Evolutionary conservation across 73 alveolate species (phyloP).

Genomic region (Paramecium pentaurelia): DNA sequence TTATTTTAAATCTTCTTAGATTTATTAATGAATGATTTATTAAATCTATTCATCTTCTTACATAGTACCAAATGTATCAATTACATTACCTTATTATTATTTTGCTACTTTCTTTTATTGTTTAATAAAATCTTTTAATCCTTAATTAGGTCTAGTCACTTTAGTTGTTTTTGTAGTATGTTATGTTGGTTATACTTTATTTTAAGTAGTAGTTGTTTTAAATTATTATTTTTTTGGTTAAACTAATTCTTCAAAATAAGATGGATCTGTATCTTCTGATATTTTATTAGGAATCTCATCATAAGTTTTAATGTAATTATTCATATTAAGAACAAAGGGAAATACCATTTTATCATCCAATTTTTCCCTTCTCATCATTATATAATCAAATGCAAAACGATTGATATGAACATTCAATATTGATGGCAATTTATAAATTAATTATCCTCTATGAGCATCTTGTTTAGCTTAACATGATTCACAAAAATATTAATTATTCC

Average conservation of each 20-base stretch:
- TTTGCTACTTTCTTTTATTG: neutral
- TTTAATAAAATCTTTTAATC: neutral
- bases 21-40: neutral
- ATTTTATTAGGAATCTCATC: conserved; percentile 49
- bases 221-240: neutral
- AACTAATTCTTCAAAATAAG: neutral
- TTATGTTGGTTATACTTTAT: neutral
- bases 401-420: conserved; percentile 79
- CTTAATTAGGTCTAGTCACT: neutral
- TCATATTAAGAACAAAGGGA: conserved; percentile 80
- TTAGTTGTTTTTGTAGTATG: neutral
- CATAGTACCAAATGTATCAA: neutral
- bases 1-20: neutral
- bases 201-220: neutral
- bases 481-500: conserved; percentile 86
- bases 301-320: conserved; percentile 68
- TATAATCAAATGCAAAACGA: conserved; percentile 84
- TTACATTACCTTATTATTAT: neutral
- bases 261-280: neutral
- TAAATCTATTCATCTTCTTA: neutral
- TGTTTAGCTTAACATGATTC: conserved; percentile 79
- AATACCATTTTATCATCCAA: conserved; percentile 64
- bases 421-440: conserved; percentile 67
- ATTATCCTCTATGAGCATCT: conserved; percentile 88
- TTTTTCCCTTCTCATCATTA: conserved; percentile 34